Base-by-base conservation (phyloP, 495 filamentous ascomycete genomes). In the Podospora pseudocomata region DNA sequence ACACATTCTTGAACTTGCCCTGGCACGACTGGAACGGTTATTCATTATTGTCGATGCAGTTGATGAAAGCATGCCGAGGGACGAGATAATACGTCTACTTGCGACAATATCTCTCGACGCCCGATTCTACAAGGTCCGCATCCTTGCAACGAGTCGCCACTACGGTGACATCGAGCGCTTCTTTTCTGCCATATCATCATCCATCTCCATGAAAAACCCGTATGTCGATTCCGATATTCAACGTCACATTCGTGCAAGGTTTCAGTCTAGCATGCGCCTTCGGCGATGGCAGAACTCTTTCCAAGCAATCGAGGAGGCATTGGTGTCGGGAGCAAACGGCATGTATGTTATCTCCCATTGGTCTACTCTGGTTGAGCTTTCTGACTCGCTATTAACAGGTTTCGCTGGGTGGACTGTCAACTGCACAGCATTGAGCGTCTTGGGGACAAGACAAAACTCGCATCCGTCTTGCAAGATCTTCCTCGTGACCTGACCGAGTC, bases 351-450 rank as follows among this genome's bases (percentile, higher is more conserved):
- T 30, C 19, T 67, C 11, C 56, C 27, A 16, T 13, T 16, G n/a
- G 9, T 9, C 16, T 9, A 26, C 23, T 6, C 5, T 32, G 39
- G 27, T 59, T 19, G 56, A 27, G 23, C 28, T 2, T 34, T 28
- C 39, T 20, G 5, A 32, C 23, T 27, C 2, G 1, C 16, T 30
- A 28, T 28, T 4, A 13, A 16, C 27, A 69, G 67, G 80, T 82
- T 84, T 59, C 80, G 80, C 26, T 84, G 78, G 80, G 78, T 76
- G 3, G 73, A 76, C 13, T 82, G 81, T 65, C 81, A 84, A 68
- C 69, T 83, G 16, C 77, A 82, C 64, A 72, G 73, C 4, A 64
- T 83, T 19, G 70, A 76, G 44, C 74, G 74, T 20, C 67, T 73
- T 15, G 30, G 69, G 6, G 64, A 69, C 58, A 54, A 65, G 70